Percentiles rank a stretch among this genome's conserved stretches.
Conservation (phyloP, 78 protist genomes). For the Pigoraptor vietnamica region DNA sequence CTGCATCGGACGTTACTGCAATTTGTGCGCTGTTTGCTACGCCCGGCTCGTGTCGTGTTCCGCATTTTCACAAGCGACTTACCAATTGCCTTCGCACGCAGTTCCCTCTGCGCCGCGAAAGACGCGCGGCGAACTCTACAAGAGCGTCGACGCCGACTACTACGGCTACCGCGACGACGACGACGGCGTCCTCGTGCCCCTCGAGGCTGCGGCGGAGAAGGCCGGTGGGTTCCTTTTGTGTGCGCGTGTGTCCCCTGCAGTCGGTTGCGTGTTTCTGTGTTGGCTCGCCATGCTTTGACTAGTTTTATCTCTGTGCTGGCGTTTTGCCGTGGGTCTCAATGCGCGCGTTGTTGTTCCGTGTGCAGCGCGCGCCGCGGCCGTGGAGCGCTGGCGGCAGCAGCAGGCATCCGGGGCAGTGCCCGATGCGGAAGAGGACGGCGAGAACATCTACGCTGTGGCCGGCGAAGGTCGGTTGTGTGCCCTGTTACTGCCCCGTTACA, state of each 20-base stretch:
- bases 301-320: neutral
- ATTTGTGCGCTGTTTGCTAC: neutral
- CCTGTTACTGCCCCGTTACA: neutral
- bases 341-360: neutral
- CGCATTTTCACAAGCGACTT: no score
- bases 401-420: slow-evolving; percentile 35
- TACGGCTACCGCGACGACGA: slow-evolving; percentile 88
- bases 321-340: neutral
- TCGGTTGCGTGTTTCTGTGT: neutral
- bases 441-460: neutral
- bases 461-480: neutral
- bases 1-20: neutral
- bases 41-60: neutral
- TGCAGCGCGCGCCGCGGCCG: slow-evolving; percentile 21
- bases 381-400: slow-evolving; percentile 5
- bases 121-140: slow-evolving; percentile 52
- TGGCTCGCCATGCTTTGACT: slow-evolving; percentile 17
- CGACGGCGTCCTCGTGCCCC: slow-evolving; percentile 59
- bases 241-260: neutral
- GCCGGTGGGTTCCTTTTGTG: neutral
- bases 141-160: slow-evolving; percentile 76
- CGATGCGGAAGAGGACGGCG: slow-evolving; percentile 19
- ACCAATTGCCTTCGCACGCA: no score
- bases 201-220: slow-evolving; percentile 39
- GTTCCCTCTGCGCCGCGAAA: neutral